A percentile compares a stretch with the other conserved stretches of the same genome.
phyloP scores from a whole-genome alignment of 192 early-diverging fungal genomes.

The Radiomyces spectabilis region DNA sequence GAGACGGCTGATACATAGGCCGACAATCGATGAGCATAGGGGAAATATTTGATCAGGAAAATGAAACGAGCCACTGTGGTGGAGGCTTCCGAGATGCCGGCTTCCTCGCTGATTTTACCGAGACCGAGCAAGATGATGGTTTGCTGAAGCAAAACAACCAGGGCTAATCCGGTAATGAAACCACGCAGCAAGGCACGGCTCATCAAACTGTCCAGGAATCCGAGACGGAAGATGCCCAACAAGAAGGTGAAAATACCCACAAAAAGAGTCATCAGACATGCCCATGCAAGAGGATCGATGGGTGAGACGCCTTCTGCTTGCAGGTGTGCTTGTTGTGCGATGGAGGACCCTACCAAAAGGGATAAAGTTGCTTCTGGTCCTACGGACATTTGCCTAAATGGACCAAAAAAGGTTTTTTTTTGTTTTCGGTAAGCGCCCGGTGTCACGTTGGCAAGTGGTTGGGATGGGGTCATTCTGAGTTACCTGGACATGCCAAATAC shows the following conservation, averaged over 20 bases:
- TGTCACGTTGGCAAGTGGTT: too few relatives aligned
- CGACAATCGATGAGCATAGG: conserved; percentile 61
- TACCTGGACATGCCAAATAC: conserved; percentile 90
- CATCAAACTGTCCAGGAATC: conserved; percentile 96
- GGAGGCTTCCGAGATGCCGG: conserved; percentile 51
- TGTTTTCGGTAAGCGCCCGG: not conserved
- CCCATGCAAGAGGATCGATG: conserved; percentile 47
- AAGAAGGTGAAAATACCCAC: conserved; percentile 92
- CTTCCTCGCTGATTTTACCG: conserved; percentile 25
- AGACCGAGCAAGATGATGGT: conserved; percentile 68
- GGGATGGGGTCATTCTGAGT: too few relatives aligned
- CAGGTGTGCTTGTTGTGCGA: conserved; percentile 49
- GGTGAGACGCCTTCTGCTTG: conserved; percentile 32
- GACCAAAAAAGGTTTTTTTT: not conserved
- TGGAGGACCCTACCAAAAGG: conserved; percentile 66
- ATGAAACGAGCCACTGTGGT: conserved; percentile 76
- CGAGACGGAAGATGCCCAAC: conserved; percentile 92
- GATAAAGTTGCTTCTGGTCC: conserved; percentile 93
- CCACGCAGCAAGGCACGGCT: conserved; percentile 90
- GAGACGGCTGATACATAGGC: conserved; percentile 61
- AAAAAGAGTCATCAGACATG: conserved; percentile 71
- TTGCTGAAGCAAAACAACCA: conserved; percentile 91
- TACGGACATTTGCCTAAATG: conserved; percentile 76
- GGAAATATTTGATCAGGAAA: conserved; percentile 58
- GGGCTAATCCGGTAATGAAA: conserved; percentile 91